These are phyloP conservation scores for Phytomonas sp. DNA, from an alignment of 208 protist genomes.

Conservation along the genomic window DNA sequence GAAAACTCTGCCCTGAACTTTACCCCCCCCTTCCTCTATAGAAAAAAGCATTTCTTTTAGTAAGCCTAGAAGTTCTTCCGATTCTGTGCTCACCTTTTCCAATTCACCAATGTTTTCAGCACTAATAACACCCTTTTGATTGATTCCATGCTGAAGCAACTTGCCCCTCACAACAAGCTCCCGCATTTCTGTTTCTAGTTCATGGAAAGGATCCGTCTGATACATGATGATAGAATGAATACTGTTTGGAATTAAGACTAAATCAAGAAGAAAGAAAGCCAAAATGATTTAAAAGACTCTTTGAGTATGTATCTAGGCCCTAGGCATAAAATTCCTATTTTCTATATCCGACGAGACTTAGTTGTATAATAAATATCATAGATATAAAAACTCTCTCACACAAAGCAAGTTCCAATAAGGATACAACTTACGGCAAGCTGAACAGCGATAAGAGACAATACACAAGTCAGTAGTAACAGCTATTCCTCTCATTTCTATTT, in stretches of 20 bases:
- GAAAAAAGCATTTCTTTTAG: constrained; percentile 45
- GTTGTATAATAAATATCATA: too few species aligned
- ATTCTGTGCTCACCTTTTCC: constrained; percentile 21
- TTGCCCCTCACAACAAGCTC: constrained; percentile 40
- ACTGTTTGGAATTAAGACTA: neutral
- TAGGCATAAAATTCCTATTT: neutral
- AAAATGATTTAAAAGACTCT: neutral
- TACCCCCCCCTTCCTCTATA: constrained; percentile 58
- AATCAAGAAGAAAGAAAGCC: neutral
- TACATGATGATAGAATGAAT: neutral
- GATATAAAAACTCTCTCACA: neutral
- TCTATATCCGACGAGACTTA: too few species aligned
- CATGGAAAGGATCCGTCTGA: constrained; percentile 58
- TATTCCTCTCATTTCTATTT: too few species aligned
- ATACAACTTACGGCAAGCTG: neutral
- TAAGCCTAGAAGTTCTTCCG: constrained; percentile 45
- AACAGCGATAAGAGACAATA: neutral
- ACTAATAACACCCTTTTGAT: constrained; percentile 47
- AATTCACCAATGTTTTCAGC: constrained; percentile 32
- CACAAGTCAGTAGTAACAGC: neutral
- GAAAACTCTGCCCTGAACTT: constrained; percentile 60
- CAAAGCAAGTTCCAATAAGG: neutral
- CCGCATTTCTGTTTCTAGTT: constrained; percentile 56
- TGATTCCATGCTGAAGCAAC: constrained; percentile 37
- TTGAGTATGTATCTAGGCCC: neutral